Evolutionary conservation across 208 protist genomes (phyloP), one percentile per base, ranked within the genome.

Genomic region (Tetramitus jugosus): DNA sequence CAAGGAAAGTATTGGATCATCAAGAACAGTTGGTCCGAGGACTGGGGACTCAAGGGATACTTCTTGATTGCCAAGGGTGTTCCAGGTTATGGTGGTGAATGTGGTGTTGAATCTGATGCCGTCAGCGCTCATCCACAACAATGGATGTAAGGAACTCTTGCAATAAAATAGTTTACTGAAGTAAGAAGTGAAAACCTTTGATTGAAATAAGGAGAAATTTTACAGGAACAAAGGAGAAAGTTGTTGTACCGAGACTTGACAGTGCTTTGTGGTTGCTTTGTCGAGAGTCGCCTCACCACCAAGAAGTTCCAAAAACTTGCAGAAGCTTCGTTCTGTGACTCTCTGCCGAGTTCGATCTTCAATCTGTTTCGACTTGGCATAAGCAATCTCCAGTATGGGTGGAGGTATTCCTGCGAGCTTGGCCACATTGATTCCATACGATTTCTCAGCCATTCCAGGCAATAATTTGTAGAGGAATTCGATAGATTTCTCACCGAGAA

Each of bases 401-500:
- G 17, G 26, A 39, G 43, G 40, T 2, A 75, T 40, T 13, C 35
- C 26, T n/a, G 68, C 68, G 2, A 75, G n/a, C 39, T 75, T 39
- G 2, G 68, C 68, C 2, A 75, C 68, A 26, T 75, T 3, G 60
- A 75, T 35, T 60, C 68, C 68, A 75, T 42, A 75, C 35, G 31
- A 42, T 3, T 75, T 52, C 1, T 35, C 26, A 40, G 1, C 13
- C 29, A 93, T 86, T 29, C 92, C 92, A 7, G 80, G 82, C 46
- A 93, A 87, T 6, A 94, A 85, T 26, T 88, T 90, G 80, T 95
- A 95, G 56, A 96, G 76, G 83, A 96, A 94, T 13, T 85, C 88
- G 33, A 95, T 83, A 26, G 10, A 10, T 20, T 56, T 56, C 49
- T 56, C 14, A 20, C 20, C 20, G n/a, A n/a, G n/a, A n/a, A n/a